Conservation (phyloP, 2,329 filamentous ascomycete genomes). For the Penicillium freii region DNA sequence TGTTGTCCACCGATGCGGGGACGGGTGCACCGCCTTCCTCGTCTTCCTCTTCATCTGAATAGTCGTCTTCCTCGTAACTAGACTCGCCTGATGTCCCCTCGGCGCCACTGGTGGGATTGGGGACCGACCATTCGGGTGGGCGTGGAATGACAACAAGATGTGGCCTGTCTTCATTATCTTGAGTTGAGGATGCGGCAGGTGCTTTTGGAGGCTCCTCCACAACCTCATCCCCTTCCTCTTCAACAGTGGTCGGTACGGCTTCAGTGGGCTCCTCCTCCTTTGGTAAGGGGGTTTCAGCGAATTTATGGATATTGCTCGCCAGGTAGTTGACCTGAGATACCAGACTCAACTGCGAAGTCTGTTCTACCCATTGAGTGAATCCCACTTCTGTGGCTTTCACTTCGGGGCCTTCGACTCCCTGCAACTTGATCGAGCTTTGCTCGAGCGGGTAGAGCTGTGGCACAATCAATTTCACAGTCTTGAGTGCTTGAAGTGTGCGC, state of each 20-base stretch:
- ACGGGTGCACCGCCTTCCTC: conserved; percentile 41
- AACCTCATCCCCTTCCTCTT: conserved; percentile 11
- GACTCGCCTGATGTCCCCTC: conserved; percentile 43
- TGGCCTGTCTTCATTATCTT: conserved; percentile 49
- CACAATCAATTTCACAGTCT: conserved; percentile 66
- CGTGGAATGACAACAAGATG: conserved; percentile 72
- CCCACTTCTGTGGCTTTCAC: conserved; percentile 63
- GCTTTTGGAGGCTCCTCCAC: conserved; percentile 13
- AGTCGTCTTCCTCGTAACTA: conserved; percentile 49
- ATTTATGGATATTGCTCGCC: conserved; percentile 65
- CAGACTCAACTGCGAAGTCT: conserved; percentile 61
- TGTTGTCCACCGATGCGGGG: conserved; percentile 33
- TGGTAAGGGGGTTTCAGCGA: conserved; percentile 57
- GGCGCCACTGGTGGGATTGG: conserved; percentile 33
- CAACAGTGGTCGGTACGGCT: conserved; percentile 1
- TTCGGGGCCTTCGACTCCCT: conserved; percentile 60
- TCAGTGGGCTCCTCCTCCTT: conserved; percentile 15
- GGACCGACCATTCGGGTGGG: conserved; percentile 70
- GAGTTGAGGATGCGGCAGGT: conserved; percentile 1
- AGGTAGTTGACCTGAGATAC: conserved; percentile 75
- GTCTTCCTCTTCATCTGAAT: conserved; percentile 46
- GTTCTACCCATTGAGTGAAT: conserved; percentile 59
- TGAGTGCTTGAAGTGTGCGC: conserved; percentile 58
- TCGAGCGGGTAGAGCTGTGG: conserved; percentile 71
- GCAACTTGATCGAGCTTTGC: conserved; percentile 63